Evolutionary conservation across 495 filamentous ascomycete genomes (phyloP).

Genomic region (Corynascus novoguineensis): DNA sequence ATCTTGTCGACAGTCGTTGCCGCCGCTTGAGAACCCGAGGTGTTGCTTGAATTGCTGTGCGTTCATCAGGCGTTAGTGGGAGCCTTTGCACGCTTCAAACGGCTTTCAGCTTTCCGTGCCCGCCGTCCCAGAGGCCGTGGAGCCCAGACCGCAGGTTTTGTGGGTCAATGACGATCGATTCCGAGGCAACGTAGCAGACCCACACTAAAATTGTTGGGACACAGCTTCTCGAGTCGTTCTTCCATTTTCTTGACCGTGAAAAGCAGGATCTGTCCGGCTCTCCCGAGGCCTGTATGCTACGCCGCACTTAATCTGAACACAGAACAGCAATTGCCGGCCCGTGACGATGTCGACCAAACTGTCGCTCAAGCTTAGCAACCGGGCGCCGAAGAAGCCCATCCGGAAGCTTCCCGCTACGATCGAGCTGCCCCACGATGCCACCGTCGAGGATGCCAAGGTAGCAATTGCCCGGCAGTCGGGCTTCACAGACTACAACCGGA

Average conservation of each 20-base stretch:
- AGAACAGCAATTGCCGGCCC: background rate
- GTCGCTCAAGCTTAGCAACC: constrained; percentile 41
- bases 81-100: too few relatives aligned
- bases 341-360: constrained; percentile 32
- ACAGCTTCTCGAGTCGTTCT: background rate
- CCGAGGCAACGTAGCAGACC: background rate
- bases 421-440: constrained; percentile 53
- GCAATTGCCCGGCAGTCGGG: constrained; percentile 41
- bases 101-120: too few relatives aligned
- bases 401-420: constrained; percentile 64
- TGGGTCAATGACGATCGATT: background rate
- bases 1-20: too few relatives aligned
- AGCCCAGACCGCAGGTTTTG: too few relatives aligned
- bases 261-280: background rate
- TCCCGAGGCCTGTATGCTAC: too few relatives aligned
- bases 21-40: too few relatives aligned
- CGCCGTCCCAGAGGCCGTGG: too few relatives aligned
- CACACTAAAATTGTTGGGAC: background rate
- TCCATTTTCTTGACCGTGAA: background rate
- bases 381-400: constrained; percentile 54
- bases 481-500: constrained; percentile 53
- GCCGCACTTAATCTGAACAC: too few relatives aligned
- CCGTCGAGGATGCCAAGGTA: constrained; percentile 54
- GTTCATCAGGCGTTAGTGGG: too few relatives aligned
- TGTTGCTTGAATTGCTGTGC: too few relatives aligned